Base-by-base conservation (phyloP, 2,329 filamentous ascomycete genomes). In the Pseudogymnoascus sp. region DNA sequence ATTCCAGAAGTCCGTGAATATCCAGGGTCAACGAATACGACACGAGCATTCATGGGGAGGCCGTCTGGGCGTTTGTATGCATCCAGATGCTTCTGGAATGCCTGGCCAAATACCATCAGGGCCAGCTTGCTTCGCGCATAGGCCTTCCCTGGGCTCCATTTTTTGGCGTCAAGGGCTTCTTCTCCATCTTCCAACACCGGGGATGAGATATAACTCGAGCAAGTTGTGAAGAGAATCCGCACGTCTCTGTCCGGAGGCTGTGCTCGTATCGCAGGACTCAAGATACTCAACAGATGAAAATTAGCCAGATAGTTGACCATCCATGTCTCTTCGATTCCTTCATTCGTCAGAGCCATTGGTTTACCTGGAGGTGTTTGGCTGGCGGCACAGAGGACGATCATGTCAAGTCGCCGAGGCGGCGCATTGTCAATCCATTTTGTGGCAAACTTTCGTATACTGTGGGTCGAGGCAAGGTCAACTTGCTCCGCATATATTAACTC, bases 401-500 rank as follows among this genome's bases (percentile, higher is more conserved):
- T 93, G 75, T 99, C 95, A 5, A 99, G 79, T 59, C 96, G 82
- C 63, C 96, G 83, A 7, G 93, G 91, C 2, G 95, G 93, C 21
- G 90, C 85, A 75, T 97, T 97, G 75, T 99, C 93, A 68, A 99
- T 91, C 93, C 96, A 99, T 78, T 91, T 93, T 0, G 95, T 99
- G 11, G 95, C 95, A 74, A 99, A 99, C 66, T 88, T 83, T 40
- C 95, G 89, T 70, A 99, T 88, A 74, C 90, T 96, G 74, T 96
- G 86, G n/a, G 99, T 80, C 14, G 89, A 93, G 11, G 88, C 79
- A 28, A 99, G 84, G 73, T 99, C 92, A 70, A 96, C 91, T 76
- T 96, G 90, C 75, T 99, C 95, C 65, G 95, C 92, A 71, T 96
- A 97, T 69, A 99, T 91, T 72, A 99, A 82, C 64, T 93, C 82